Percentiles rank a stretch among this genome's conserved stretches.
These are phyloP conservation scores for Cicer arietinum DNA, from an alignment of 306 rosid species.

Conservation along the genomic window DNA sequence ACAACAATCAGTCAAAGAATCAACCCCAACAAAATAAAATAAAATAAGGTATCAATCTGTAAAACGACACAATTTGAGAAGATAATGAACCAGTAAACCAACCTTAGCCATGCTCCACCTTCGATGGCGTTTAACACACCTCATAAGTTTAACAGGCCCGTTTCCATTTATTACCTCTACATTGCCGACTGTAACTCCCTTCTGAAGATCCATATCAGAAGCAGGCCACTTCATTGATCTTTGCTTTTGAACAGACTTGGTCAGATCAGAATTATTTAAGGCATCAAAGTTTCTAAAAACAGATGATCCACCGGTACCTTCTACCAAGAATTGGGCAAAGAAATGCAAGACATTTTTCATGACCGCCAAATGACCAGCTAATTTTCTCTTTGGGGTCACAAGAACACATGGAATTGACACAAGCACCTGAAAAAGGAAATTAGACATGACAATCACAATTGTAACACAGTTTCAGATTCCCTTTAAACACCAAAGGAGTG, in stretches of 20 bases:
- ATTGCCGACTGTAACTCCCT: constrained; percentile 54
- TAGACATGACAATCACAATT: constrained; percentile 36
- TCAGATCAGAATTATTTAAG: constrained; percentile 62
- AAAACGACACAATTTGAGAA: constrained; percentile 35
- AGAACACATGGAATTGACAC: constrained; percentile 83
- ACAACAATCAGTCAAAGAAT: constrained; percentile 43
- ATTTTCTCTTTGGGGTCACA: constrained; percentile 86
- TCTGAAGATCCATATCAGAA: constrained; percentile 68
- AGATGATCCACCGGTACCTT: constrained; percentile 94
- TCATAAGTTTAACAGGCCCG: constrained; percentile 59
- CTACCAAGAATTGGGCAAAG: constrained; percentile 86
- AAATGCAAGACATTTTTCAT: constrained; percentile 93
- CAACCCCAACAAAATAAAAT: background rate
- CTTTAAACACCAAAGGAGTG: constrained; percentile 29
- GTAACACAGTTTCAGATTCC: constrained; percentile 30
- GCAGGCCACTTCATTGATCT: constrained; percentile 64
- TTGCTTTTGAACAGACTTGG: constrained; percentile 72
- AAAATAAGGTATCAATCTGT: constrained; percentile 23
- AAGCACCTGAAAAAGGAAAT: constrained; percentile 78
- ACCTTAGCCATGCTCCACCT: constrained; percentile 96
- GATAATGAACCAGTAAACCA: constrained; percentile 40
- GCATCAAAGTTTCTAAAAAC: constrained; percentile 77
- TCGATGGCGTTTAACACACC: constrained; percentile 87
- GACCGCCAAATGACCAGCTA: constrained; percentile 91
- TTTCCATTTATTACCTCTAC: constrained; percentile 63